A percentile compares a stretch with the other conserved stretches of the same genome.
phyloP scores from a whole-genome alignment of 1,284 basidiomycete genomes.

The Leccinum fallax region DNA sequence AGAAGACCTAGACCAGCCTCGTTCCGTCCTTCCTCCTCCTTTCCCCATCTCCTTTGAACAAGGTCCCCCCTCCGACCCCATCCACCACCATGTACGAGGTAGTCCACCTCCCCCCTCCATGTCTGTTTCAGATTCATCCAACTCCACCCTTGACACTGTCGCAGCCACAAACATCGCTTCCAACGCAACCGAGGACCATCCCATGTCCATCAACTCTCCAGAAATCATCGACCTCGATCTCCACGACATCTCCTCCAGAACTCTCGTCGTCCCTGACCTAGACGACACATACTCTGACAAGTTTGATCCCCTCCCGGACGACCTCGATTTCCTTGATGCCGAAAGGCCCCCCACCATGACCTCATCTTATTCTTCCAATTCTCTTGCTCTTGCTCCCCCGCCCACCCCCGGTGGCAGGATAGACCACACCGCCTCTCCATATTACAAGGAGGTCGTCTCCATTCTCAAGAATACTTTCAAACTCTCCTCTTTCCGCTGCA shows the following conservation, averaged over 20 bases:
- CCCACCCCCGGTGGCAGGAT: background rate
- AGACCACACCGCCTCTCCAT: slow-evolving; percentile 30
- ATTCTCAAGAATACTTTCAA: slow-evolving; percentile 70
- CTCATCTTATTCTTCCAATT: slow-evolving; percentile 5
- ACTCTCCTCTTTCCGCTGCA: slow-evolving; percentile 71
- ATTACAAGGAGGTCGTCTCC: slow-evolving; percentile 61
- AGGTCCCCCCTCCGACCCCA: background rate
- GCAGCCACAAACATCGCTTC: background rate
- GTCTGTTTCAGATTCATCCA: slow-evolving; percentile 20
- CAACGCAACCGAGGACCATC: slow-evolving; percentile 2
- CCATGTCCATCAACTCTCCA: slow-evolving; percentile 10
- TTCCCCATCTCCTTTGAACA: slow-evolving; percentile 7
- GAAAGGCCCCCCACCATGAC: slow-evolving; percentile 2
- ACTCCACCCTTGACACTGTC: slow-evolving; percentile 11
- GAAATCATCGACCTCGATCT: slow-evolving; percentile 18
- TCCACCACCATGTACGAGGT: background rate
- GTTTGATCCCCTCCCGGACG: slow-evolving; percentile 28
- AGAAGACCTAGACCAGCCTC: slow-evolving; percentile 3
- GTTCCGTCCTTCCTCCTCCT: background rate
- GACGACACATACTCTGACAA: slow-evolving; percentile 36
- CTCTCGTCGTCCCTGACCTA: slow-evolving; percentile 25
- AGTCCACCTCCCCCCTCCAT: slow-evolving; percentile 20
- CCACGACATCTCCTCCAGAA: slow-evolving; percentile 23
- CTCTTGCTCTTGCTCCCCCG: slow-evolving; percentile 4
- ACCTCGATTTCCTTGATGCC: slow-evolving; percentile 19